Evolutionary conservation across 768 basidiomycete genomes (phyloP), one percentile per base, ranked within the genome.

Genomic region (Strobilomyces echinocephalus): DNA sequence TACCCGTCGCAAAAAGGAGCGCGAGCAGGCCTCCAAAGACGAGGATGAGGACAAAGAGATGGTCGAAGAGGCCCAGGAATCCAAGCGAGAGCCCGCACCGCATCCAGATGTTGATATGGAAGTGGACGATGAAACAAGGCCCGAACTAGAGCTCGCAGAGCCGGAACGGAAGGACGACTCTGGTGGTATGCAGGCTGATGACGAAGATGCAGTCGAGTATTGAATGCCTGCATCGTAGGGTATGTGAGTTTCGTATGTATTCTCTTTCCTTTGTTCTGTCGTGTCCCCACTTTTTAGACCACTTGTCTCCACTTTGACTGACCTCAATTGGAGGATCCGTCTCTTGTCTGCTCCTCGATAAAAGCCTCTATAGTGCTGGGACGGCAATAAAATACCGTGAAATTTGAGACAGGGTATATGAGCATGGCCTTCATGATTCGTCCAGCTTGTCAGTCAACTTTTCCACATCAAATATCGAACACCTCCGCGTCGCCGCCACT

Each of bases 131-230:
- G 60, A 60, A 43, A 72, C 54, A 62, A 76, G 58, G 64, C 66
- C 40, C 53, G 71, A 58, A 62, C 50, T 56, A 39, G 74, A 78
- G 50, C 62, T 63, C 34, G 53, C 61, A 44, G 76, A 75, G 57
- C 60, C 65, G 42, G 78, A 79, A 55, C 76, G 76, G 63, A 81
- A 82, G 62, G 81, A 82, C 46, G 80, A 82, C 51, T 60, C 76
- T 28, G 68, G 75, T 35, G 66, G 76, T 8, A 77, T 80, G 72
- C 81, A 79, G 58, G 83, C 81, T 46, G 86, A 88, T 53, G 88
- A 87, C 58, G 88, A 89, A 57, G 88, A 89, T 64, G 88, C 86
- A 11, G 86, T 90, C 42, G 88, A 90, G 72, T 90, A 89, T 72
- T 88, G 55, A 69, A 31, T 26, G 35, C 40, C 33, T 47, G 45